Base-by-base conservation (phyloP, 2,329 filamentous ascomycete genomes). In the Fusarium palustre region DNA sequence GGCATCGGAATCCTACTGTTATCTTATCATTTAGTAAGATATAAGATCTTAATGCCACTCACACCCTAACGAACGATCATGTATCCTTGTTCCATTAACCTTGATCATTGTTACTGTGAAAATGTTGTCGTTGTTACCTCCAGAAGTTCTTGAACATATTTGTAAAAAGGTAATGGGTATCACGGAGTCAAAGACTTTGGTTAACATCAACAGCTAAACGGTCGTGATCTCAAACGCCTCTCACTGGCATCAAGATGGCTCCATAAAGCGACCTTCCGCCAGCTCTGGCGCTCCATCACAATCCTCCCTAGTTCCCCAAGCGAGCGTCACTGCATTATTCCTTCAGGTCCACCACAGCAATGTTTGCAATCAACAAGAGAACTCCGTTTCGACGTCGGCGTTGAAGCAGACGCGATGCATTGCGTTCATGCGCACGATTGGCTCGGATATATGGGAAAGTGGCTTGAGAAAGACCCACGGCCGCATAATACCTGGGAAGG, bases 21-120 rank as follows among this genome's bases (percentile, higher is more conserved):
- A 31, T 22, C n/a, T 16, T n/a, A 49, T 20, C 5, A 25, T 45
- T 10, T 31, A 1, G 36, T 39, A 16, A 48, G 36, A 56, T 56
- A 24, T 31, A 25, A 25, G 4, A 18, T 20, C 8, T n/a, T 1
- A 12, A 10, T 24, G 12, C 12, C 12, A 20, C 22, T 28, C 13
- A 0, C 10, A 3, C 4, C 0, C 5, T 11, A 8, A 20, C 7
- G 5, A 12, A 0, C 7, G 8, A 11, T 5, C 1, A 0, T 4
- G 3, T 0, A 36, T 20, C 5, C 7, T 2, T 20, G 28, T 24
- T 1, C 4, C 7, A 0, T 20, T 15, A 30, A 20, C 5, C 3
- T 3, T 30, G 1, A 2, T 7, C 3, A 6, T 13, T 3, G 3
- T 10, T 1, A 9, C 18, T 5, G 6, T 4, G 5, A 28, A 7